Evolutionary conservation across 352 stramenopile genomes (phyloP).

Genomic region (Pythium diclinum): DNA sequence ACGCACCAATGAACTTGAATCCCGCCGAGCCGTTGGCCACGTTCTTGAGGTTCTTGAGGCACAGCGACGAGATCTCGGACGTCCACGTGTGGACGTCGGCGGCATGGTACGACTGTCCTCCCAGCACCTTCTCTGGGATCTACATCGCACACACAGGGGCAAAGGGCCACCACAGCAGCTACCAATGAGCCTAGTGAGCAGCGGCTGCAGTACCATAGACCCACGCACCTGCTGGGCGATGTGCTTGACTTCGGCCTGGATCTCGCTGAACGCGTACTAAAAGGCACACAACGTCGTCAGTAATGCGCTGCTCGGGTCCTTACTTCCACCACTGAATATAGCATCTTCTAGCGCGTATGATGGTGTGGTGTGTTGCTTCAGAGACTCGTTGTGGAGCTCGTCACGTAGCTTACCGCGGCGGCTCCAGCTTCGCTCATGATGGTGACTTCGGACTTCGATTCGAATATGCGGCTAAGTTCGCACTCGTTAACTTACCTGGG

Average conservation of each 20-base stretch:
- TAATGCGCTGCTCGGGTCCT: no score
- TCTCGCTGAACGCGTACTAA: conserved; percentile 81
- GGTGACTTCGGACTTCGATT: background rate
- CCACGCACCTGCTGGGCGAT: conserved; percentile 67
- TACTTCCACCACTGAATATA: no score
- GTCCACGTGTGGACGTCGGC: conserved; percentile 82
- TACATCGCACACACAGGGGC: conserved; percentile 23
- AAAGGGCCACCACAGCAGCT: background rate
- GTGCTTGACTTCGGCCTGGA: conserved; percentile 87
- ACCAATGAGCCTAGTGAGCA: background rate
- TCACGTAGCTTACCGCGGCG: conserved; percentile 10
- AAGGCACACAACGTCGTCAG: background rate
- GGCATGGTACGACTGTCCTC: conserved; percentile 68
- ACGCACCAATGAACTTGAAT: conserved; percentile 87
- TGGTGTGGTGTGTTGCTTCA: background rate
- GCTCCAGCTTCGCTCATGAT: conserved; percentile 8
- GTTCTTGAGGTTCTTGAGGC: conserved; percentile 80
- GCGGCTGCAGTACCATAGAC: background rate
- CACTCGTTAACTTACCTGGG: conserved; percentile 8
- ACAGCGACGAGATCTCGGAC: conserved; percentile 69
- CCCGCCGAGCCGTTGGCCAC: conserved; percentile 80
- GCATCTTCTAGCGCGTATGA: background rate
- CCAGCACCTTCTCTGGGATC: conserved; percentile 71
- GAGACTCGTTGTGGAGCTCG: background rate
- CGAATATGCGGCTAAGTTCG: background rate